Base-by-base conservation (phyloP, 2,329 filamentous ascomycete species). In the Trichoderma atrobrunneum region DNA sequence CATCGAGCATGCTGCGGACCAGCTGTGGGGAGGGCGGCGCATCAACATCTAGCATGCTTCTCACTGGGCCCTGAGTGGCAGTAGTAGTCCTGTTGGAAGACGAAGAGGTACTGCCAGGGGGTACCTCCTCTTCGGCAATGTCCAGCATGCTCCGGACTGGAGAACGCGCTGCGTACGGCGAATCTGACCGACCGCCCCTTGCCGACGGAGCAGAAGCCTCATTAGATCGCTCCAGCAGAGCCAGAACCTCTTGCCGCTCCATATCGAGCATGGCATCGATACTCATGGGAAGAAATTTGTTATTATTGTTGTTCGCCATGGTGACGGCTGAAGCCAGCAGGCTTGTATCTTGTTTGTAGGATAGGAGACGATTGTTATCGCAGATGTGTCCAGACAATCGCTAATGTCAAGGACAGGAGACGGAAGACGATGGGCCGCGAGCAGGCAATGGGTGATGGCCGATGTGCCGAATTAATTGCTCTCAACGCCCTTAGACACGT, bases 181-280 rank as follows among this genome's bases (percentile, higher is more conserved):
- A 88, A 24, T 85, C 82, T 56, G 86, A 86, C 75, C 86, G 83
- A 30, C 54, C 54, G 76, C 39, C 39, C 77, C 79, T 81, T 6
- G 78, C 77, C 8, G 81, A 76, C 16, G 82, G 78, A 26, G 79
- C 78, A 26, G 79, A 78, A 3, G 75, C 71, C 67, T 76, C 77
- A 74, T 76, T 77, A 65, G 82, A 84, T 59, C 86, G 87, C 79
- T 92, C 90, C 56, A 94, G 84, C 73, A 93, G 84, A 62, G 89
- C 90, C 75, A 94, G 84, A 51, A 94, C 90, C 82, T 93, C 92
- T 74, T 87, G 86, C 74, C 92, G 88, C 85, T 95, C 93, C 84
- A 94, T 91, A 79, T 94, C 92, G 74, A 94, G 85, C 75, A 91
- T 89, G 63, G 91, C 88, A 82, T 94, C 92, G 78, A 95, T 88